phyloP scores from a whole-genome alignment of 140 eudicot genomes.

The Stevia rebaudiana region DNA sequence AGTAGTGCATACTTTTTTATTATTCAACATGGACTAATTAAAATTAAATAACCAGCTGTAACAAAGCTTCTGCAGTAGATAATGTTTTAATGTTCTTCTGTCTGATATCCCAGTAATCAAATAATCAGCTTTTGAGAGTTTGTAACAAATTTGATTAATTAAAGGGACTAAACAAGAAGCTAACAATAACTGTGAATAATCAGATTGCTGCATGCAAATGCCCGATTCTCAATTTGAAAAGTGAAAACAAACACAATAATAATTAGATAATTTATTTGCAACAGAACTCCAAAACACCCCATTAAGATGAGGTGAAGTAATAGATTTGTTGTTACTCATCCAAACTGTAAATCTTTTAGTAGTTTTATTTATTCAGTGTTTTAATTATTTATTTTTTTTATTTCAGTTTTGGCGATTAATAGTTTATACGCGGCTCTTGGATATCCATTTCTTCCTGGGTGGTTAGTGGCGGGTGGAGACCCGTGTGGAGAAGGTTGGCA shows the following conservation, averaged over 20 bases:
- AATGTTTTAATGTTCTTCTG: too few species aligned
- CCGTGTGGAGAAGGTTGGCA: conserved; percentile 93
- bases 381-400: not conserved
- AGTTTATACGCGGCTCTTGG: conserved; percentile 74
- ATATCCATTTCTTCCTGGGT: conserved; percentile 70
- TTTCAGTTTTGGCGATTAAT: conserved; percentile 71
- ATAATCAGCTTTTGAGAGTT: not conserved
- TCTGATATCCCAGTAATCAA: too few species aligned
- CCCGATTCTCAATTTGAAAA: not conserved
- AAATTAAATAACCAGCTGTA: not conserved
- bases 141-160: not conserved
- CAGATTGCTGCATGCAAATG: not conserved
- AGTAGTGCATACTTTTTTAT: not conserved
- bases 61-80: not conserved
- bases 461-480: conserved; percentile 85
- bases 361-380: not conserved
- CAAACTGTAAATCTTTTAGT: not conserved
- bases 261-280: not conserved
- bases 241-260: too few species aligned
- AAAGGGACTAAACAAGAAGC: too few species aligned
- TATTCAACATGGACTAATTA: not conserved
- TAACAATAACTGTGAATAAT: too few species aligned
- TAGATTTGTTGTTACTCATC: not conserved
- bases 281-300: not conserved
- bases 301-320: not conserved